These are phyloP conservation scores for Colletotrichum musae DNA, from an alignment of 2,329 filamentous ascomycete species.

Conservation along the genomic window DNA sequence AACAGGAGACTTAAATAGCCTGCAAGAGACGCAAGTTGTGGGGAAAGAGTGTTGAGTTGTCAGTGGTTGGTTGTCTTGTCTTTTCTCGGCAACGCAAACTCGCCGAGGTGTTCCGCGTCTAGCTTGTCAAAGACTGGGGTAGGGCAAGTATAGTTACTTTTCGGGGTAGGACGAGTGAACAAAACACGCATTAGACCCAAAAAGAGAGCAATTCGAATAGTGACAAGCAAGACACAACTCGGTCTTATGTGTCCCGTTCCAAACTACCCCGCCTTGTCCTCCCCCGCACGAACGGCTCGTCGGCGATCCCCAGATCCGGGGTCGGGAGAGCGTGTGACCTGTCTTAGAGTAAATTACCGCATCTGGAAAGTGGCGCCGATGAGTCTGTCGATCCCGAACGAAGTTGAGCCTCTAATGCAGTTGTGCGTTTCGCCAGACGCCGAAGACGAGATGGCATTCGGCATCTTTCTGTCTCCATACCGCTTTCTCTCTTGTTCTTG, in stretches of 20 bases:
- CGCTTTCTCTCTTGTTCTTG: neutral
- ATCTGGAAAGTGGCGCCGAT: constrained; percentile 15
- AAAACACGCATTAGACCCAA: too few relatives aligned
- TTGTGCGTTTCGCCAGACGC: constrained; percentile 14
- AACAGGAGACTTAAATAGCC: constrained; percentile 5
- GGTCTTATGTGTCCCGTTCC: constrained; percentile 26
- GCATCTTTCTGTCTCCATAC: constrained; percentile 1
- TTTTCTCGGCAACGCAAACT: too few relatives aligned
- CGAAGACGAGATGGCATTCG: constrained; percentile 22
- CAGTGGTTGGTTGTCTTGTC: too few relatives aligned
- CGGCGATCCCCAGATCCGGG: constrained; percentile 11
- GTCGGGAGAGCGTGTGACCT: neutral
- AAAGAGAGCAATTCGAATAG: too few relatives aligned
- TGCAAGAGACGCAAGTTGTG: neutral
- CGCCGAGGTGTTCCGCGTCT: too few relatives aligned
- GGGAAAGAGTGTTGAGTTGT: too few relatives aligned
- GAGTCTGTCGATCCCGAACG: neutral
- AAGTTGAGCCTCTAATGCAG: too few relatives aligned
- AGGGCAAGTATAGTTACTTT: too few relatives aligned
- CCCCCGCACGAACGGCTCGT: too few relatives aligned
- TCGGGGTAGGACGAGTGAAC: too few relatives aligned
- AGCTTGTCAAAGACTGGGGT: too few relatives aligned
- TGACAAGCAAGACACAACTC: constrained; percentile 7
- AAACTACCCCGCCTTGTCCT: too few relatives aligned
- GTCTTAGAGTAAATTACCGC: neutral